phyloP scores from a whole-genome alignment of 345 rosid species.

The Populus ilicifolia region DNA sequence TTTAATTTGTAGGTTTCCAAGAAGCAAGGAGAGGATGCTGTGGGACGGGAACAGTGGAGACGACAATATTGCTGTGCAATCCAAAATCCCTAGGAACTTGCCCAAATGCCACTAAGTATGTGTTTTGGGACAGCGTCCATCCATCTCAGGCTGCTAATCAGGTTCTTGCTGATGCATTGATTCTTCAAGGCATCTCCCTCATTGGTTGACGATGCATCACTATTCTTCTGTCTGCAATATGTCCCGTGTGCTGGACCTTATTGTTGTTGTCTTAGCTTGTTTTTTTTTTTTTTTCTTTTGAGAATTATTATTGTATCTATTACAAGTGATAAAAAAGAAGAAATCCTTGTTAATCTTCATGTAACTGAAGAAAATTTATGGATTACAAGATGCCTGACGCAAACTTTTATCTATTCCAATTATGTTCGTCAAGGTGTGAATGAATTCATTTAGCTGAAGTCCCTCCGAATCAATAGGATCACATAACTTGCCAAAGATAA shows the following conservation, averaged over 20 bases:
- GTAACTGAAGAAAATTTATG: neutral
- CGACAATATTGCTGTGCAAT: conserved; percentile 71
- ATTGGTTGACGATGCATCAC: conserved; percentile 13
- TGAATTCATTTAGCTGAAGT: too few species aligned
- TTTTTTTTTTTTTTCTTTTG: neutral
- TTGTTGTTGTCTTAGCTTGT: neutral
- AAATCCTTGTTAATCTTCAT: neutral
- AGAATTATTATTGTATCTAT: conserved; percentile 1
- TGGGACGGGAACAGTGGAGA: conserved; percentile 82
- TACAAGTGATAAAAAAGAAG: neutral
- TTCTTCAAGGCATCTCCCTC: conserved; percentile 66
- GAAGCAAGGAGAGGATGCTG: conserved; percentile 91
- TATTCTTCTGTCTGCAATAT: neutral
- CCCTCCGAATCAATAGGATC: too few species aligned
- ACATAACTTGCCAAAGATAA: too few species aligned
- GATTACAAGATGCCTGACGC: neutral
- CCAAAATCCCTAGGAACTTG: conserved; percentile 71
- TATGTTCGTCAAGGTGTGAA: too few species aligned
- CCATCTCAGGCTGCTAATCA: conserved; percentile 90
- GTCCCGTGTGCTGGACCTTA: neutral
- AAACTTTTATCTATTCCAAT: neutral
- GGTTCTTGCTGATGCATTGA: conserved; percentile 62
- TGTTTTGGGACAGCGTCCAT: conserved; percentile 94
- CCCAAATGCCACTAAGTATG: conserved; percentile 70
- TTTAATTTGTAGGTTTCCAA: conserved; percentile 47